phyloP scores from a whole-genome alignment of 148 eudicot genomes.

The Cornus kousa region DNA sequence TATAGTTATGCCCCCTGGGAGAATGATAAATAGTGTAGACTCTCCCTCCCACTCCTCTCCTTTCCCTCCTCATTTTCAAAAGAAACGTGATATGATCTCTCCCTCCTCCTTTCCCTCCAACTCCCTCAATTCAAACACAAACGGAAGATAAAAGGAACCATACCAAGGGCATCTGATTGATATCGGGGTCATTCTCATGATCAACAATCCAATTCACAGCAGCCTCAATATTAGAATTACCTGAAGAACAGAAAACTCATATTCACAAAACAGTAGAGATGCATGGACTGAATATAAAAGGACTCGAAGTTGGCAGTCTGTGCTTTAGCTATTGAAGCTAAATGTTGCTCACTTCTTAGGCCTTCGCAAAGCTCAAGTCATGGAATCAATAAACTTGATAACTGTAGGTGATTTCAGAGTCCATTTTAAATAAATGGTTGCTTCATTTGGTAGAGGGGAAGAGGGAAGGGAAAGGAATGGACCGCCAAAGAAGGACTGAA shows the following conservation, averaged over 20 bases:
- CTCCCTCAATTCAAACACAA: no score
- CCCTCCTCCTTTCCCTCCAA: no score
- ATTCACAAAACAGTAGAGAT: not conserved
- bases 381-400: not conserved
- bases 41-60: no score
- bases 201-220: constrained; percentile 83
- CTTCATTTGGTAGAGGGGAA: no score
- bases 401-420: no score
- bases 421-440: no score
- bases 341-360: not conserved
- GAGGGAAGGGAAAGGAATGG: no score
- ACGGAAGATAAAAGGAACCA: constrained; percentile 10
- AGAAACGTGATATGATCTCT: no score
- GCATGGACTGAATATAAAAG: no score
- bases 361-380: not conserved
- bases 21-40: no score
- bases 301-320: not conserved
- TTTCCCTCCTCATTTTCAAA: no score
- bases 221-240: constrained; percentile 64
- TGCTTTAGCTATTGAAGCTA: not conserved
- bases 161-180: constrained; percentile 72
- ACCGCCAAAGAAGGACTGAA: no score
- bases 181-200: constrained; percentile 67
- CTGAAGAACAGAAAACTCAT: constrained; percentile 29
- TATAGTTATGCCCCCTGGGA: not conserved